Evolutionary conservation across 2,329 filamentous ascomycete species (phyloP).

Genomic region (Sordariomycetes sp.): DNA sequence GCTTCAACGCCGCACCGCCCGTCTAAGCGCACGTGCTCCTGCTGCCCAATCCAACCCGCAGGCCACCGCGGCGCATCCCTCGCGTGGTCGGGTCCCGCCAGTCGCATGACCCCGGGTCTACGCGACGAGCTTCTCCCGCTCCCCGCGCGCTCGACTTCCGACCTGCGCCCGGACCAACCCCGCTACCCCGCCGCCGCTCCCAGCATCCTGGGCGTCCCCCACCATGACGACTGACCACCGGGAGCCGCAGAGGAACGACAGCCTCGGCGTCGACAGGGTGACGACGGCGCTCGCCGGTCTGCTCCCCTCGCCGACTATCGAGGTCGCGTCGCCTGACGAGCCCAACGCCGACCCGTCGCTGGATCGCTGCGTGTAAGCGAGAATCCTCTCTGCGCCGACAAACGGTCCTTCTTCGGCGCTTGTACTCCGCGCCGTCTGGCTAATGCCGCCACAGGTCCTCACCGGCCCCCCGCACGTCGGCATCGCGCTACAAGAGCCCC

Average conservation of each 20-base stretch:
- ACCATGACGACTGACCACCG: neutral
- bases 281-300: conserved; percentile 7
- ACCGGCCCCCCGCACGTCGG: neutral
- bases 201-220: neutral
- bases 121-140: neutral
- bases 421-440: neutral
- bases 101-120: neutral
- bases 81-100: neutral
- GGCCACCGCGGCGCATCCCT: no score
- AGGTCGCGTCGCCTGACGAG: conserved; percentile 14
- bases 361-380: conserved; percentile 2
- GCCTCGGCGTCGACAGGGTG: neutral
- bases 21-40: no score
- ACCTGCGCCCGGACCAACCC: neutral
- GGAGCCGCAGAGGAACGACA: neutral
- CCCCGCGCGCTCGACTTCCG: neutral
- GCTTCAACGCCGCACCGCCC: no score
- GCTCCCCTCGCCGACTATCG: conserved; percentile 23
- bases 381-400: neutral
- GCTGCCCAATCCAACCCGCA: no score
- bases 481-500: conserved; percentile 23
- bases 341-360: neutral
- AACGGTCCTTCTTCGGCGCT: neutral
- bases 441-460: neutral
- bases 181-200: neutral